Base-by-base conservation (phyloP, 179 eudicot genomes). In the Kewa caespitosa region DNA sequence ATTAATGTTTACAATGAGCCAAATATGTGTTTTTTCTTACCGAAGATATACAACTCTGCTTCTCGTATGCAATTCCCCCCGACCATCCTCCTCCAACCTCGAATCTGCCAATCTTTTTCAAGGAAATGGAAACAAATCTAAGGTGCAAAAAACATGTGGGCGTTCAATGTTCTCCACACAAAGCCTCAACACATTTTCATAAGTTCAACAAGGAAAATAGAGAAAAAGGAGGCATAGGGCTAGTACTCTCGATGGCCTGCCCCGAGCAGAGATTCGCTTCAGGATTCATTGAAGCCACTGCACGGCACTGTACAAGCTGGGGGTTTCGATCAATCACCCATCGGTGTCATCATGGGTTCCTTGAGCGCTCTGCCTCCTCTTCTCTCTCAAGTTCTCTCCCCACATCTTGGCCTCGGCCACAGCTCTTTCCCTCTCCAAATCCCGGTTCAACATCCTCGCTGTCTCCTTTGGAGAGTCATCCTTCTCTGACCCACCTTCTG, bases 391-490 rank as follows among this genome's bases (percentile, higher is more conserved):
- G 78, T 89, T 92, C 70, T 86, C 95, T 25, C 92, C 98, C 97
- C 98, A 91, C 92, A 91, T 86, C 80, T 90, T 93, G 6, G 98
- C 94, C 85, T 90, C 98, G 6, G 97, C 94, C 74, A 93, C 98
- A 7, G 91, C 93, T 42, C 87, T 81, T 73, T 93, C 94, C 70
- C 97, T 79, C 28, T 88, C 92, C 38, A 81, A 77, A 69, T 90
- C 91, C 72, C 86, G 74, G 65, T 83, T 88, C 73, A 85, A 68
- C 83, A 87, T 89, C 86, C 80, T 91, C 6, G 84, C 85, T 0
- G 85, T 84, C 73, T 89, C 90, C 67, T 80, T 82, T 0, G 92
- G 98, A 57, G 94, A 88, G 65, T 91, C 92, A 1, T 90, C 94
- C 75, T 79, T 88, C 76, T 89, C 97, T 18, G 89, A 87, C 8